phyloP scores from a whole-genome alignment of 108 stramenopile species.

The Seminavis robusta region DNA sequence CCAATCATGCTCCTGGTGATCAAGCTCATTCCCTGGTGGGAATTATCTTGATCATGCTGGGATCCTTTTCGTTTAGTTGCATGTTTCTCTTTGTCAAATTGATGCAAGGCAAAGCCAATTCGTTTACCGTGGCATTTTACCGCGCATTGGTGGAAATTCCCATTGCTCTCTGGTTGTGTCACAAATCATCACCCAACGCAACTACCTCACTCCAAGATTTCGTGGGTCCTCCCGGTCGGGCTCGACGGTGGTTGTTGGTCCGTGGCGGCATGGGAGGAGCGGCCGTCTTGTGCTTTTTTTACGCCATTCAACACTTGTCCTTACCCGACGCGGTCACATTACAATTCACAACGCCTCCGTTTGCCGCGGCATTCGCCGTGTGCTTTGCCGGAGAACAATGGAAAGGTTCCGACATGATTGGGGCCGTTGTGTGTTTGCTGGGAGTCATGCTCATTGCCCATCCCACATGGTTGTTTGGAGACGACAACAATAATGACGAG shows the following conservation, averaged over 20 bases:
- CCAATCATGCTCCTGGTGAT: too few relatives aligned
- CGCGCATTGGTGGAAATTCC: slow-evolving; percentile 25
- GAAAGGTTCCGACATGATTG: slow-evolving; percentile 24
- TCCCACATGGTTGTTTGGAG: slow-evolving; percentile 33
- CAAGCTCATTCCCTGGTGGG: slow-evolving; percentile 2
- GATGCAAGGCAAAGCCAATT: slow-evolving; percentile 16
- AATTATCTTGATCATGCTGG: slow-evolving; percentile 5
- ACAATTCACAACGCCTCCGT: slow-evolving; percentile 38
- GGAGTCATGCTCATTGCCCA: slow-evolving; percentile 40
- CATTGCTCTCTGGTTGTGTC: too few relatives aligned
- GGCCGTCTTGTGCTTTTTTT: slow-evolving; percentile 33
- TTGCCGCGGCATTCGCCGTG: slow-evolving; percentile 35
- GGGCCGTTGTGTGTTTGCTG: slow-evolving; percentile 28
- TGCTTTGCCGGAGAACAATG: slow-evolving; percentile 31
- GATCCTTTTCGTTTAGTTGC: slow-evolving; percentile 28
- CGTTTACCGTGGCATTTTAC: slow-evolving; percentile 32
- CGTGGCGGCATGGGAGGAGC: slow-evolving; percentile 20
- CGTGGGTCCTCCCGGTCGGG: slow-evolving; percentile 1
- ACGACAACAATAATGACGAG: neutral
- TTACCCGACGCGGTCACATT: slow-evolving; percentile 37
- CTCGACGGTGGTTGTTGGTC: slow-evolving; percentile 19
- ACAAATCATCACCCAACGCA: too few relatives aligned
- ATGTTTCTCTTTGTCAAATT: slow-evolving; percentile 37
- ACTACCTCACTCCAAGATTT: too few relatives aligned
- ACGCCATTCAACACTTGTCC: slow-evolving; percentile 27